Base-by-base conservation (phyloP, 768 basidiomycete genomes). In the Chiua virens region DNA sequence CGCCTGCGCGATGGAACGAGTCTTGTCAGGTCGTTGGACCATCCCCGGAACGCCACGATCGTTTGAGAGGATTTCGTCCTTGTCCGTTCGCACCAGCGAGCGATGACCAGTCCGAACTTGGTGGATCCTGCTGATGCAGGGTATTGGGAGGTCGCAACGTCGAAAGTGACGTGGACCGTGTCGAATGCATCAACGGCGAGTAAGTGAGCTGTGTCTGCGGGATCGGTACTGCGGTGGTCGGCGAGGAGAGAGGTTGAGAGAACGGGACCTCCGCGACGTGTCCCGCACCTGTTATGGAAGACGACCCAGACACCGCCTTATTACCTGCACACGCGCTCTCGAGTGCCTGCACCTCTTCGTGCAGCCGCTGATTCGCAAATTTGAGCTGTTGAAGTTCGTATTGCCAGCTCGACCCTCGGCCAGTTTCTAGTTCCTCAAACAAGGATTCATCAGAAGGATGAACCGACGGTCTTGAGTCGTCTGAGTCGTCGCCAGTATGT, bases 361-460 rank as follows among this genome's bases (percentile, higher is more conserved):
- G 67, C 49, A 92, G 56, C 53, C 82, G 69, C 68, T 82, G 75
- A 61, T 92, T 92, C 46, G 79, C 75, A 60, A 85, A 84, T 62
- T 83, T 79, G 57, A 94, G 75, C 67, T 93, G 89, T 70, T 92
- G 87, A 42, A 95, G 75, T 71, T 93, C 91, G 59, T 92, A 96
- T 72, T 96, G 93, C 93, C 94, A 97, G 57, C 89, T 92, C 28
- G 86, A 86, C 11, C 81, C 85, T 5, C 86, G 73, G 14, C 71
- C 67, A 0, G 79, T 77, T 38, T 87, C 83, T 14, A 94, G 76
- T 65, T 90, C 89, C 36, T 81, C 82, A 54, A 92, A 92, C 17
- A 92, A 66, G 56, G 89, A 75, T 52, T 69, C 62, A 8, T 10
- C 35, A 9, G 40, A 22, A 2, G 61, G 23, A 36, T 60, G 65